These are phyloP conservation scores for Hydnomerulius pinastri DNA, from an alignment of 768 basidiomycete genomes.

Conservation along the genomic window DNA sequence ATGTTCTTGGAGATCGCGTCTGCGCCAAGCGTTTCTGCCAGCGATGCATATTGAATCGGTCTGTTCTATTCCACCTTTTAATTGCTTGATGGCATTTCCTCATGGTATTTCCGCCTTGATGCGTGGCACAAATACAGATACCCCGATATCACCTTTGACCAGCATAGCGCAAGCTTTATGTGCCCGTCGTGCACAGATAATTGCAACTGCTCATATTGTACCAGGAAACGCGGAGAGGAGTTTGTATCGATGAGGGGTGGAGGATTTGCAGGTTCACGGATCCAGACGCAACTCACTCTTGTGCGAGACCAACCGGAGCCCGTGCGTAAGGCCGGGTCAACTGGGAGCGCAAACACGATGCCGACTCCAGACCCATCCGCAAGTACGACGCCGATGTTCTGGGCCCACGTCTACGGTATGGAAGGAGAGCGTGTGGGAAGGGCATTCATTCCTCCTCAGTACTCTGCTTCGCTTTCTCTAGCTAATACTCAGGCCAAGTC, in stretches of 20 bases:
- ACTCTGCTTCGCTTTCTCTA: slow-evolving; percentile 1
- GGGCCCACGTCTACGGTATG: slow-evolving; percentile 36
- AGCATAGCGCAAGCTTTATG: slow-evolving; percentile 28
- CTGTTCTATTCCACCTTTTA: slow-evolving; percentile 1
- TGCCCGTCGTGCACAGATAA: slow-evolving; percentile 48
- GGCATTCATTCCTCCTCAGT: slow-evolving; percentile 23
- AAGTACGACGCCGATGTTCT: slow-evolving; percentile 20
- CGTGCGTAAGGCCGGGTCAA: not conserved
- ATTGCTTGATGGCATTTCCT: slow-evolving; percentile 1
- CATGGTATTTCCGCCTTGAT: too few species aligned
- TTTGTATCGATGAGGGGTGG: slow-evolving; percentile 39
- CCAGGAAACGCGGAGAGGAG: slow-evolving; percentile 45
- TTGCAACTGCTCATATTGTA: slow-evolving; percentile 53
- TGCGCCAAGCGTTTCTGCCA: slow-evolving; percentile 39
- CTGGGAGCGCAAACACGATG: not conserved
- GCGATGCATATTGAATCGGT: slow-evolving; percentile 37
- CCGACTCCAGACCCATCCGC: slow-evolving; percentile 4
- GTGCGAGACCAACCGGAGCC: slow-evolving; percentile 19
- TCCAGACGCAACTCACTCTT: slow-evolving; percentile 25
- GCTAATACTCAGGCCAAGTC: not conserved
- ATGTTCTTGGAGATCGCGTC: slow-evolving; percentile 7
- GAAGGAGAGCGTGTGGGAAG: slow-evolving; percentile 29
- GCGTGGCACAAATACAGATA: slow-evolving; percentile 31
- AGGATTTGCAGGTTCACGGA: slow-evolving; percentile 21
- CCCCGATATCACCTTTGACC: slow-evolving; percentile 39